Conservation (phyloP, 305 asterid species). For the Fraxinus dipetala region DNA sequence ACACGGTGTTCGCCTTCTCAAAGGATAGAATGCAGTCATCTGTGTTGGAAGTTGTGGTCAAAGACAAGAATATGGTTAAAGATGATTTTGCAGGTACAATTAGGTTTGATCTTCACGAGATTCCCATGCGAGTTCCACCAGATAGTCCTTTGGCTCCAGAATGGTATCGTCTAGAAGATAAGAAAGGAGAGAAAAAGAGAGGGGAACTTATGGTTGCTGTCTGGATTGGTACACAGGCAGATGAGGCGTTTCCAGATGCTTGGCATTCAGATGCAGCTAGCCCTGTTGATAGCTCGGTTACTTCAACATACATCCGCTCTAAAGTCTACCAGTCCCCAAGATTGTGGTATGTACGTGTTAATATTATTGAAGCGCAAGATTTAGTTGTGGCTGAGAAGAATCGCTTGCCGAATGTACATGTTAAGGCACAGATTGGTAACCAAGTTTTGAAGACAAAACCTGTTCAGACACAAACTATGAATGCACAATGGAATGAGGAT, state of each 20-base stretch:
- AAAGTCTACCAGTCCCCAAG: constrained; percentile 89
- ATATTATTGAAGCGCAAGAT: constrained; percentile 90
- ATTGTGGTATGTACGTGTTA: constrained; percentile 79
- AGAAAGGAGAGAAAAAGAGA: constrained; percentile 54
- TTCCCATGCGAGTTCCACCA: constrained; percentile 83
- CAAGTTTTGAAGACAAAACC: constrained; percentile 64
- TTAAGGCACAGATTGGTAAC: constrained; percentile 67
- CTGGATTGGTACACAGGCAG: constrained; percentile 98
- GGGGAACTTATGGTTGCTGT: constrained; percentile 90
- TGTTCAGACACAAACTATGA: constrained; percentile 47
- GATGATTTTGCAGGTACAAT: constrained; percentile 74
- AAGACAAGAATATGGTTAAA: constrained; percentile 69
- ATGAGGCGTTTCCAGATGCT: constrained; percentile 92
- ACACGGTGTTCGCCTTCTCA: constrained; percentile 73
- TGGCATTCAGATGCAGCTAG: constrained; percentile 76
- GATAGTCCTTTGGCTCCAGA: constrained; percentile 98
- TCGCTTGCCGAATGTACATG: constrained; percentile 50
- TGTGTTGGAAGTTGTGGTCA: constrained; percentile 61
- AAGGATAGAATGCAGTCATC: constrained; percentile 77
- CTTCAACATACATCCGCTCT: constrained; percentile 58
- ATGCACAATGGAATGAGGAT: constrained; percentile 76
- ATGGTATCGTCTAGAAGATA: constrained; percentile 79
- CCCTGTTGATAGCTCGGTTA: constrained; percentile 41
- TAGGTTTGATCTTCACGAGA: constrained; percentile 62
- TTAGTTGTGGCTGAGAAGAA: constrained; percentile 52